Percentiles rank a stretch among this genome's conserved stretches.
phyloP scores from a whole-genome alignment of 208 protist genomes.

The Crithidia thermophila region DNA sequence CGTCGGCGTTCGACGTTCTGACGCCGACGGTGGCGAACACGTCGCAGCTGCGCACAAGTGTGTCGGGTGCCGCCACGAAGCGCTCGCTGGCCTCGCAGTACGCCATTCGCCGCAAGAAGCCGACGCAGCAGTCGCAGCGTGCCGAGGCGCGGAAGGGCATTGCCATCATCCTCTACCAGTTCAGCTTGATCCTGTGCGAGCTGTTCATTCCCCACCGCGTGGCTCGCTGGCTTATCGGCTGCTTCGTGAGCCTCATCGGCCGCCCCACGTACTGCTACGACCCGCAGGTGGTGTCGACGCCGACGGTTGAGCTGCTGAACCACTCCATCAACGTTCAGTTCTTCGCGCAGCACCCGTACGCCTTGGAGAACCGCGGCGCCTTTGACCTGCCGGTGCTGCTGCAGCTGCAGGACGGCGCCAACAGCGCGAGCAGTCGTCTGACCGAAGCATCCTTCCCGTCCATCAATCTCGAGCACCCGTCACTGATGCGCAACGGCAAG shows the following conservation, averaged over 20 bases:
- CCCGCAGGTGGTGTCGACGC: slow-evolving; percentile 29
- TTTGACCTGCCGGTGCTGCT: slow-evolving; percentile 24
- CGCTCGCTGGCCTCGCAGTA: slow-evolving; percentile 51
- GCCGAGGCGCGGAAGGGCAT: slow-evolving; percentile 9
- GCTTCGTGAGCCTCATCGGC: slow-evolving; percentile 23
- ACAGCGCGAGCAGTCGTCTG: neutral
- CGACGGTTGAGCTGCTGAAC: slow-evolving; percentile 43
- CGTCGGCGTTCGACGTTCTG: neutral
- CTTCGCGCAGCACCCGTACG: slow-evolving; percentile 30
- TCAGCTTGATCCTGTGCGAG: slow-evolving; percentile 42
- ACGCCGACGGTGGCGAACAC: neutral
- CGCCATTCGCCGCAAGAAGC: slow-evolving; percentile 31
- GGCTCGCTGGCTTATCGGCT: slow-evolving; percentile 35
- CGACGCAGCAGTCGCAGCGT: neutral
- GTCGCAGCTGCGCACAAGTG: slow-evolving; percentile 6
- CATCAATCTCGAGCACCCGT: slow-evolving; percentile 5
- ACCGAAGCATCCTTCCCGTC: neutral
- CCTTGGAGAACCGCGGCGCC: slow-evolving; percentile 27
- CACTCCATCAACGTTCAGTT: slow-evolving; percentile 37
- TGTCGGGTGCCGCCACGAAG: slow-evolving; percentile 7
- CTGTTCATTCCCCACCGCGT: slow-evolving; percentile 44
- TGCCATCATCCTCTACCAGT: slow-evolving; percentile 34
- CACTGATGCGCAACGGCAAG: slow-evolving; percentile 1
- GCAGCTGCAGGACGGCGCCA: slow-evolving; percentile 12
- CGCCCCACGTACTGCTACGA: slow-evolving; percentile 54